These are phyloP conservation scores for Xanthoconium separans DNA, from an alignment of 1,284 basidiomycete species.

Conservation along the genomic window DNA sequence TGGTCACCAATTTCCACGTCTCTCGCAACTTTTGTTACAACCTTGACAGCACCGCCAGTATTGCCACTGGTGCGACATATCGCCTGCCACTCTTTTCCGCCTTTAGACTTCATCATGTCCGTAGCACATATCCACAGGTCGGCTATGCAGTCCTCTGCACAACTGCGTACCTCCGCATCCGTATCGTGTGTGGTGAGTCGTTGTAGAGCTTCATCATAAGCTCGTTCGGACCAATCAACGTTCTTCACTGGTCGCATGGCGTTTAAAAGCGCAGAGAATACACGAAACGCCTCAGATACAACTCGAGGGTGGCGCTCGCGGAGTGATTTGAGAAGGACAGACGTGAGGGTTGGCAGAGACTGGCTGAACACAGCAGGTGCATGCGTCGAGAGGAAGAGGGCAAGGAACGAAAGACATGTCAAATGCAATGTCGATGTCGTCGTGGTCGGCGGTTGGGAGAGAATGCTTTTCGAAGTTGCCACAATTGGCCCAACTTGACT, in stretches of 20 bases:
- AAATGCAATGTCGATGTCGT: constrained; percentile 77
- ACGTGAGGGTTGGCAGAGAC: constrained; percentile 65
- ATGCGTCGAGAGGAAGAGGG: constrained; percentile 82
- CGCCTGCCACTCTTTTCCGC: constrained; percentile 74
- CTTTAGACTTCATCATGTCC: constrained; percentile 61
- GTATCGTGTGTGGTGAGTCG: constrained; percentile 81
- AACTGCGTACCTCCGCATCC: constrained; percentile 86
- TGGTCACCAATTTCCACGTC: constrained; percentile 66
- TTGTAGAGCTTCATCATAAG: constrained; percentile 74
- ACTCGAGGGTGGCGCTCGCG: constrained; percentile 74
- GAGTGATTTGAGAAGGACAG: constrained; percentile 73
- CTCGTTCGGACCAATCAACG: constrained; percentile 58
- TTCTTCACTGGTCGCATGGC: constrained; percentile 60
- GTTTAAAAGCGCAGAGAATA: constrained; percentile 70
- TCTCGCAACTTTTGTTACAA: constrained; percentile 68
- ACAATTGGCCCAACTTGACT: constrained; percentile 64
- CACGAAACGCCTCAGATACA: constrained; percentile 80
- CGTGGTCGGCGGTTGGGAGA: constrained; percentile 62
- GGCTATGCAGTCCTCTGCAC: constrained; percentile 81
- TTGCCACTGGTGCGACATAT: constrained; percentile 79
- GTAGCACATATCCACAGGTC: constrained; percentile 87
- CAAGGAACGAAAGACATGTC: constrained; percentile 81
- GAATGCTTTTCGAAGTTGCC: constrained; percentile 59
- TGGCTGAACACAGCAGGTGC: constrained; percentile 61
- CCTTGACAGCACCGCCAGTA: constrained; percentile 68